A percentile compares a stretch with the other conserved stretches of the same genome.
Conservation (phyloP, 208 protist species). For the Willaertia magna region DNA sequence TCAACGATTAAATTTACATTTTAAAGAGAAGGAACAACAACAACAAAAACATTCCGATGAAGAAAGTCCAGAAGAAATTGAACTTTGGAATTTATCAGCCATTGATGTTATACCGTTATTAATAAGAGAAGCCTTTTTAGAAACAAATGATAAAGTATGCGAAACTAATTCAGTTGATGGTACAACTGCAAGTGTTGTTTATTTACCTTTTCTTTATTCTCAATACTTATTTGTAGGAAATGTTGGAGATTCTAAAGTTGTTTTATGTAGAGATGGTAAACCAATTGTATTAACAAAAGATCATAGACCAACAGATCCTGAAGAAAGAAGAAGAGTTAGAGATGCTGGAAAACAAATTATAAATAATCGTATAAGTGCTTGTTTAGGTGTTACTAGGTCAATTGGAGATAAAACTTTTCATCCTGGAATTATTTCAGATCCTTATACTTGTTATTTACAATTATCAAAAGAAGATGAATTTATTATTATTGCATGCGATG, state of each 20-base stretch:
- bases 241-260: constrained; percentile 35
- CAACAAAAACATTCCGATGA: neutral
- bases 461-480: constrained; percentile 26
- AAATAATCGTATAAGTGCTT: neutral
- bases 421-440: constrained; percentile 14
- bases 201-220: constrained; percentile 9
- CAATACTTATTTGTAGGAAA: constrained; percentile 37
- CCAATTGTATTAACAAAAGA: constrained; percentile 27
- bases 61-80: neutral
- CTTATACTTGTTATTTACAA: neutral
- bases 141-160: neutral
- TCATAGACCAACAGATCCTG: constrained; percentile 23
- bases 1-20: neutral
- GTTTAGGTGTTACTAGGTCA: neutral
- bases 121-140: constrained; percentile 21
- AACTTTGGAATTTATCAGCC: neutral
- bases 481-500: constrained; percentile 30
- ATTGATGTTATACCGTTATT: neutral
- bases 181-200: constrained; percentile 29
- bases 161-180: constrained; percentile 22
- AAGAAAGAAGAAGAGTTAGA: constrained; percentile 10
- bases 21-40: neutral
- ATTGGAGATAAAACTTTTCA: constrained; percentile 10
- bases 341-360: neutral
- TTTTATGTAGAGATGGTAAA: constrained; percentile 33